phyloP scores from a whole-genome alignment of 768 basidiomycete species.

The Scleroderma bovista region DNA sequence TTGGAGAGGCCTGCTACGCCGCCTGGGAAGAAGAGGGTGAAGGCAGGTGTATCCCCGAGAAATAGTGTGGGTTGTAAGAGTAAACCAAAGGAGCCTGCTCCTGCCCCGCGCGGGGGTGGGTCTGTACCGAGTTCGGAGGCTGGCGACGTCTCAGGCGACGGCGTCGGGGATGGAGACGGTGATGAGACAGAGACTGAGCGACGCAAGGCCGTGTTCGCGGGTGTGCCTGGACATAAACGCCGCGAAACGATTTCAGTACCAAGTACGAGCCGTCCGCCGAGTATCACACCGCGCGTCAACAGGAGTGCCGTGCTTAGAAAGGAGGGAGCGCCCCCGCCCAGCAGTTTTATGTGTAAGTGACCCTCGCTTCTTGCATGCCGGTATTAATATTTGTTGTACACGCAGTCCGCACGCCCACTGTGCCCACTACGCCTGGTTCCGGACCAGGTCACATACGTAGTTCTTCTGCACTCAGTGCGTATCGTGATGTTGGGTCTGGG shows the following conservation, averaged over 20 bases:
- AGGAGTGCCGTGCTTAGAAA: slow-evolving; percentile 40
- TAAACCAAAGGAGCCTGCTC: too few species aligned
- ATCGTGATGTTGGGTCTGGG: slow-evolving; percentile 10
- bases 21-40: slow-evolving; percentile 35
- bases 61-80: slow-evolving; percentile 2
- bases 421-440: not conserved
- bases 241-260: slow-evolving; percentile 69
- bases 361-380: not conserved
- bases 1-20: slow-evolving; percentile 36
- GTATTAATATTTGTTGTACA: slow-evolving; percentile 4
- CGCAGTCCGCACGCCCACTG: slow-evolving; percentile 43
- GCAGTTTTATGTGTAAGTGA: slow-evolving; percentile 67
- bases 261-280: slow-evolving; percentile 37
- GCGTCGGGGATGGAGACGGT: slow-evolving; percentile 23
- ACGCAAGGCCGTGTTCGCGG: slow-evolving; percentile 55
- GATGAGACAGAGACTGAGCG: slow-evolving; percentile 24
- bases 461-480: slow-evolving; percentile 34
- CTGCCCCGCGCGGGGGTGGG: slow-evolving; percentile 7
- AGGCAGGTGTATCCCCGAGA: slow-evolving; percentile 19
- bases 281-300: slow-evolving; percentile 40
- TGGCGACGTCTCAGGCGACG: not conserved
- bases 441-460: slow-evolving; percentile 36
- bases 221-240: slow-evolving; percentile 82
- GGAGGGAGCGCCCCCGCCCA: slow-evolving; percentile 48
- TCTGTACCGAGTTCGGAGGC: slow-evolving; percentile 14